Conservation (phyloP, 1,284 basidiomycete genomes). For the Ceratobasidium sp. region DNA sequence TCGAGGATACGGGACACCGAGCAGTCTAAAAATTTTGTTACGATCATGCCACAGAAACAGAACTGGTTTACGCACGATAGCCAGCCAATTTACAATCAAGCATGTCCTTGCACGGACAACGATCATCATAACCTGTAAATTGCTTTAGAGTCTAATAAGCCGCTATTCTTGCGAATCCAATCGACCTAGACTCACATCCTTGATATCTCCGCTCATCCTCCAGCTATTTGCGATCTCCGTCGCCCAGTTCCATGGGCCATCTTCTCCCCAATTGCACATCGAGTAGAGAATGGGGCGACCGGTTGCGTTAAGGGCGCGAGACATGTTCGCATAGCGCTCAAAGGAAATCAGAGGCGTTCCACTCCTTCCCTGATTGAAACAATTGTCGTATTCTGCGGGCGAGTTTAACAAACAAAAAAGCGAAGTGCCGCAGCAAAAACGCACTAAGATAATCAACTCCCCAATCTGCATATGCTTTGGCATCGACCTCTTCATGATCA, state of each 20-base stretch:
- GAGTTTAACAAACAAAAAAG: not conserved
- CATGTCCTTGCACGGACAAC: constrained; percentile 61
- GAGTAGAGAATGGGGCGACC: constrained; percentile 66
- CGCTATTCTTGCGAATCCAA: not conserved
- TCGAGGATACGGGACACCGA: constrained; percentile 49
- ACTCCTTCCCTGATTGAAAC: constrained; percentile 62
- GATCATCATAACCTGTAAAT: constrained; percentile 61
- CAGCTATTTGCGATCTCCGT: constrained; percentile 63
- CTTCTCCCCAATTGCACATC: constrained; percentile 66
- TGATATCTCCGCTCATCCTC: constrained; percentile 64
- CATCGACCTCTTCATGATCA: constrained; percentile 65
- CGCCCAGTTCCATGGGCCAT: constrained; percentile 65
- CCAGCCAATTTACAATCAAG: constrained; percentile 62
- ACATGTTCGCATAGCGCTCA: constrained; percentile 65
- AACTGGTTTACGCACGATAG: constrained; percentile 52
- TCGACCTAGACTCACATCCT: constrained; percentile 55
- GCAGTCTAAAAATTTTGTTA: constrained; percentile 43
- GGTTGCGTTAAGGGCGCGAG: constrained; percentile 64
- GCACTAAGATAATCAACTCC: constrained; percentile 62
- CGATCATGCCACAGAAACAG: not conserved
- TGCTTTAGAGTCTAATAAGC: constrained; percentile 52
- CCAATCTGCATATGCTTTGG: constrained; percentile 63
- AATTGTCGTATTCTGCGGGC: constrained; percentile 63
- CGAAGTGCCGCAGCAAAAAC: constrained; percentile 36
- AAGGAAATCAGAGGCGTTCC: constrained; percentile 61